Conservation (phyloP, 139 green algal genomes). For the Ettlia oleoabundans region DNA sequence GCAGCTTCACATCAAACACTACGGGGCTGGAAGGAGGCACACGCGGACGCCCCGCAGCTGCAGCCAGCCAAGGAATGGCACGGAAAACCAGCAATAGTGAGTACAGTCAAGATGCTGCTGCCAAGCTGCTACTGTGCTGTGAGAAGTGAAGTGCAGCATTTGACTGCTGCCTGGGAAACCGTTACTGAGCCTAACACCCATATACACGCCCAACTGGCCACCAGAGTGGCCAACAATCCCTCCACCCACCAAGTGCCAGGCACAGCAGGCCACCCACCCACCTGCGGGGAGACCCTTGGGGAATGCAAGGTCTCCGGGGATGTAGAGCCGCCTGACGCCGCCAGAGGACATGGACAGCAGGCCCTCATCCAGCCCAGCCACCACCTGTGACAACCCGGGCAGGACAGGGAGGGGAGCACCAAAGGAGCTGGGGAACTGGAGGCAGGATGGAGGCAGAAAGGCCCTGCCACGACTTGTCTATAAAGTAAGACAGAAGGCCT, state of each 20-base stretch:
- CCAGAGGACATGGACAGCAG: conserved; percentile 88
- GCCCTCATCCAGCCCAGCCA: conserved; percentile 91
- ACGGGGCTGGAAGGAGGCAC: conserved; percentile 77
- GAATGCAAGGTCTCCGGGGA: conserved; percentile 93
- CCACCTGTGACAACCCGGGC: conserved; percentile 44
- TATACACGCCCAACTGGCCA: no score
- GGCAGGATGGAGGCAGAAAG: no score
- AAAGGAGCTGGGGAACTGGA: no score
- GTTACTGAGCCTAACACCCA: no score
- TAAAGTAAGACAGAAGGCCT: no score
- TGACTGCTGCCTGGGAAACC: no score
- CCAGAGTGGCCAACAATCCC: neutral
- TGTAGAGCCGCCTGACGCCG: conserved; percentile 89
- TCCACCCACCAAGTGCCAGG: neutral
- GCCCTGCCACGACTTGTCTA: no score
- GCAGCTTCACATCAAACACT: conserved; percentile 94
- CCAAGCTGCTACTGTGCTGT: neutral
- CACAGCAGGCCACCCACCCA: no score
- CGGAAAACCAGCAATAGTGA: neutral
- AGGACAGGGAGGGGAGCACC: neutral
- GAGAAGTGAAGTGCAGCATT: no score
- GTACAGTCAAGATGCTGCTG: neutral
- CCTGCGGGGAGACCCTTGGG: conserved; percentile 84
- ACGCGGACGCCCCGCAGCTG: conserved; percentile 62
- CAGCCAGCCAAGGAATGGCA: neutral